Conservation (phyloP, 2,329 filamentous ascomycete genomes). For the Aspergillus brunneoviolaceus region DNA sequence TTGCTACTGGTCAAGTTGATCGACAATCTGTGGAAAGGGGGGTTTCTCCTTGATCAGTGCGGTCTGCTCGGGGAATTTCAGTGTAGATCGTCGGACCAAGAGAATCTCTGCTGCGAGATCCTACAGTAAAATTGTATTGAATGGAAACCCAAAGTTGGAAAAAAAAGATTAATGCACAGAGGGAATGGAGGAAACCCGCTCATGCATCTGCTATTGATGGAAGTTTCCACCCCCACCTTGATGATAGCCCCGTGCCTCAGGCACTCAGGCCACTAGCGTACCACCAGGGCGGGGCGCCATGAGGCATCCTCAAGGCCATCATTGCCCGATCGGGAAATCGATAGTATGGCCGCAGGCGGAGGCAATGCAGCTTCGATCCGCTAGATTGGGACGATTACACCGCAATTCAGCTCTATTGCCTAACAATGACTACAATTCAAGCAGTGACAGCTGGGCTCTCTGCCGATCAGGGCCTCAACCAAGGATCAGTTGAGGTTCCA, state of each 20-base stretch:
- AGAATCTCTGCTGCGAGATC: background rate
- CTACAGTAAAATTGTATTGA: background rate
- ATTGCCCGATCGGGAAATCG: slow-evolving; percentile 1
- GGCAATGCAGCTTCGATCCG: background rate
- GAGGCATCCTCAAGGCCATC: slow-evolving; percentile 6
- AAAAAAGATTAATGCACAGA: background rate
- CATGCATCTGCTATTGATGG: slow-evolving; percentile 8
- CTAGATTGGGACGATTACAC: background rate
- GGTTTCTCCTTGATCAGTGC: background rate
- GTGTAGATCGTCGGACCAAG: background rate
- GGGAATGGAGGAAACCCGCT: slow-evolving; percentile 1
- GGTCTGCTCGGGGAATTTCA: background rate
- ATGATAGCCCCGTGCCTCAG: slow-evolving; percentile 14
- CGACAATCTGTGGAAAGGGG: background rate
- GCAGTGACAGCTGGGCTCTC: background rate
- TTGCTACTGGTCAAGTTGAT: background rate
- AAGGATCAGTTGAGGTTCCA: background rate
- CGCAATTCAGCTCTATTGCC: background rate
- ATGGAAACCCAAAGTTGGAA: background rate
- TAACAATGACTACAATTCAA: background rate
- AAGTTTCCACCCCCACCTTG: slow-evolving; percentile 21
- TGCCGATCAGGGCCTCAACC: background rate
- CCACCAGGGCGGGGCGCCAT: slow-evolving; percentile 16
- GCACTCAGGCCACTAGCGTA: slow-evolving; percentile 12
- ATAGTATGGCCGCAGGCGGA: background rate